Evolutionary conservation across 768 basidiomycete species (phyloP), one percentile per base, ranked within the genome.

Genomic region (Brasilioporus rufonigricans): DNA sequence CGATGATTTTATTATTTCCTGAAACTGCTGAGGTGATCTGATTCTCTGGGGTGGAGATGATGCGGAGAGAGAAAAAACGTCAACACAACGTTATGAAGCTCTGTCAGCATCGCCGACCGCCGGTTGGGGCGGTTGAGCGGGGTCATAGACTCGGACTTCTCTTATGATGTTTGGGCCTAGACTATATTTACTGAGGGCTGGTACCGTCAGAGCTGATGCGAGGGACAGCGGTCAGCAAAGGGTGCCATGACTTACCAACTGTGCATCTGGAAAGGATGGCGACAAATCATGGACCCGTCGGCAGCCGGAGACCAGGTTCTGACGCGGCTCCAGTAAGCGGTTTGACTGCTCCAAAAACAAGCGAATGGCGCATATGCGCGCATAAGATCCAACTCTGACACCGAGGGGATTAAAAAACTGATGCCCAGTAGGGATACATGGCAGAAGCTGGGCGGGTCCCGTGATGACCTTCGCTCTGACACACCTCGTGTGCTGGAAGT

Each of bases 401-500:
- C 55, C 55, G 62, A 57, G 62, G 59, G 31, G 44, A 64, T 50
- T 31, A 44, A 56, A 40, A 48, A 44, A 47, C 41, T 46, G 31
- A 40, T 48, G 48, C 44, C 35, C 5, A 38, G 39, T 33, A 32
- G 40, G 40, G 27, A 12, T 45, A 39, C 9, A 41, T 50, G 31
- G 29, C 14, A 44, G 44, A 58, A 58, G 60, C 32, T 48, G 47
- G 14, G 10, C 10, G 14, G 23, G 53, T 45, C 63, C 27, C 48
- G 52, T 60, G 61, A 50, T 36, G 40, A 23, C 21, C 38, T 45
- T 41, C 21, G 44, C 24, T 50, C 63, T 56, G 40, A 54, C 35
- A 14, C 24, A 49, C 64, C 64, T 57, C 56, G 35, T 60, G 61
- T n/a, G 6, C 32, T 4, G 49, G 19, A 60, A 65, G 54, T 43